Evolutionary conservation across 2,329 filamentous ascomycete genomes (phyloP), one percentile per base, ranked within the genome.

Genomic region (Colletotrichum siamense): DNA sequence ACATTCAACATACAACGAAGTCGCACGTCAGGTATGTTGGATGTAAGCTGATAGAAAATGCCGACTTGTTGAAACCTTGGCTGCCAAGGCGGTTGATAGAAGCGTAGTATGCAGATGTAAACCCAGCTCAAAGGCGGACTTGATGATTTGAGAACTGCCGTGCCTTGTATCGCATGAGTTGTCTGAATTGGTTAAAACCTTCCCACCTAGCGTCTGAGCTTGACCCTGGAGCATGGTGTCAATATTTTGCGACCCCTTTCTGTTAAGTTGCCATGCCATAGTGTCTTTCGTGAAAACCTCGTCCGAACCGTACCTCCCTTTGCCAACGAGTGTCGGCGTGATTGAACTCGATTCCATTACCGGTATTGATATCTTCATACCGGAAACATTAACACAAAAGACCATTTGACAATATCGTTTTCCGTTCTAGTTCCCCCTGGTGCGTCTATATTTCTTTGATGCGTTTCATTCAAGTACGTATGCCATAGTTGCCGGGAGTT

Each of bases 51-150:
- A 49, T 49, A 49, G 39, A 49, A 49, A 0, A 49, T 49, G 39
- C 18, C 39, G 18, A 5, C 2, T 0, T 3, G 3, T n/a, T n/a
- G 18, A 0, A n/a, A 49, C 0, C 9, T 0, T 49, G 18, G 18
- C 39, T 52, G 44, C n/a, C 44, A 52, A 52, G 44, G n/a, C 16
- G 10, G 44, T 1, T 52, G n/a, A 13, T 4, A 24, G 44, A 52
- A 22, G 44, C 6, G 4, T 2, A 8, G 0, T 22, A 22, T 52
- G 44, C 44, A 52, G 44, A 52, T 1, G n/a, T 52, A 52, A 3
- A 3, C 44, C 12, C n/a, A 52, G 10, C 44, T 22, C 16, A 0
- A 52, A 52, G n/a, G 44, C 10, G 2, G 44, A 0, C 44, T 24
- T 8, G n/a, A 52, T 22, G 0, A 52, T 8, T 22, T 24, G 44